Conservation (phyloP, 495 filamentous ascomycete species). For the Poronia punctata region DNA sequence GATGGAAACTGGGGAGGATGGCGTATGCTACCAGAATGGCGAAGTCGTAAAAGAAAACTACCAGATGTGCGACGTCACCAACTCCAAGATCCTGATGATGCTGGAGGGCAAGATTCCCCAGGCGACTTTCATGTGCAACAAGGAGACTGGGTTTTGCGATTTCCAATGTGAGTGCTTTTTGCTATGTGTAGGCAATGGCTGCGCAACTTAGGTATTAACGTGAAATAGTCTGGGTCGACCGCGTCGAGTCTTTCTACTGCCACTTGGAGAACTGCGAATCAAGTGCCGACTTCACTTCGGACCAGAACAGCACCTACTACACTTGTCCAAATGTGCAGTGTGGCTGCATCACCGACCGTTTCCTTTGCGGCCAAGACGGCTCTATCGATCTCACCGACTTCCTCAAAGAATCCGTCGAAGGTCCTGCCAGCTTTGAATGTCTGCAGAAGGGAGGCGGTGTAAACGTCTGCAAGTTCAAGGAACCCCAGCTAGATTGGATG, state of each 20-base stretch:
- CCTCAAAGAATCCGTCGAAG: slow-evolving; percentile 67
- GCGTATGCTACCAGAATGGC: slow-evolving; percentile 86
- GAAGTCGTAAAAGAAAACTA: slow-evolving; percentile 89
- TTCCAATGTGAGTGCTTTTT: slow-evolving; percentile 69
- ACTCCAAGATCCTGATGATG: slow-evolving; percentile 80
- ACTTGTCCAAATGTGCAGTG: slow-evolving; percentile 77
- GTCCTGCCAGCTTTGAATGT: slow-evolving; percentile 77
- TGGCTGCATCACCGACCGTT: slow-evolving; percentile 80
- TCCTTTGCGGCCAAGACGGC: slow-evolving; percentile 85
- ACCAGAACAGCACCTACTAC: slow-evolving; percentile 77
- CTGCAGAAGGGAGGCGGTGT: slow-evolving; percentile 51
- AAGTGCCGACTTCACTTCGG: slow-evolving; percentile 54
- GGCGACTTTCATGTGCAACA: slow-evolving; percentile 87
- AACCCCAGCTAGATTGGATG: slow-evolving; percentile 82
- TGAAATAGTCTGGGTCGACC: slow-evolving; percentile 78
- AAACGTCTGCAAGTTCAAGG: slow-evolving; percentile 71
- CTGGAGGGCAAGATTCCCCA: slow-evolving; percentile 78
- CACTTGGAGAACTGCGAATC: slow-evolving; percentile 74
- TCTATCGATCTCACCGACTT: slow-evolving; percentile 92
- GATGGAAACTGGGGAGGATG: slow-evolving; percentile 69
- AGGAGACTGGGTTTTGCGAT: slow-evolving; percentile 65
- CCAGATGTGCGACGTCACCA: slow-evolving; percentile 97
- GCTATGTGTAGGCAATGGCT: neutral
- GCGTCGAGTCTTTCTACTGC: slow-evolving; percentile 94
- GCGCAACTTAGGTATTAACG: slow-evolving; percentile 29